These are phyloP conservation scores for Trematosphaeria pertusa DNA, from an alignment of 2,329 filamentous ascomycete genomes.

Conservation along the genomic window DNA sequence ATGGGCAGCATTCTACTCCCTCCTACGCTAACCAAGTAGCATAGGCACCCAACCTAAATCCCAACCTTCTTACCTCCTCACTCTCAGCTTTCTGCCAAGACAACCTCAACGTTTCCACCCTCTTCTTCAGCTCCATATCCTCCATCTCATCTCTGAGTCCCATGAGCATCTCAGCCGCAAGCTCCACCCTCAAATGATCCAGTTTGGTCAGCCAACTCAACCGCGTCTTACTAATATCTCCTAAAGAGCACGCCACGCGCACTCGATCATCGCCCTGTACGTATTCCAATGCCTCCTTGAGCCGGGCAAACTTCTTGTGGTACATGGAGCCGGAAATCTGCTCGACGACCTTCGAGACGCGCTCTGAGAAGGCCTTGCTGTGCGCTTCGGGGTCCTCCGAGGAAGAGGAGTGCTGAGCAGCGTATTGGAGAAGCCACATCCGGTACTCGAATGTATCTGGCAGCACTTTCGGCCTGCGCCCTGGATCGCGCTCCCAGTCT, in stretches of 20 bases:
- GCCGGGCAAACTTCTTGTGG: slow-evolving; percentile 18
- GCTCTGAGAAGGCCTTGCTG: slow-evolving; percentile 25
- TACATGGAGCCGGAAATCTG: slow-evolving; percentile 23
- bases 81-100: slow-evolving; percentile 29
- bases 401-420: slow-evolving; percentile 5
- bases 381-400: slow-evolving; percentile 9
- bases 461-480: slow-evolving; percentile 24
- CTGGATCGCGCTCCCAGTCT: slow-evolving; percentile 29
- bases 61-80: slow-evolving; percentile 34
- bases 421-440: slow-evolving; percentile 36
- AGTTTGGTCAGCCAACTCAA: slow-evolving; percentile 29
- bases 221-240: slow-evolving; percentile 28
- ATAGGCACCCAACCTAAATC: slow-evolving; percentile 2
- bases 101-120: slow-evolving; percentile 16
- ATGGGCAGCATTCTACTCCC: too few species aligned
- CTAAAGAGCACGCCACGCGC: slow-evolving; percentile 24
- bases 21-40: too few species aligned
- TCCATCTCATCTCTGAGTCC: neutral
- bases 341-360: slow-evolving; percentile 21
- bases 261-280: slow-evolving; percentile 15
- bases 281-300: slow-evolving; percentile 14
- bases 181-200: slow-evolving; percentile 32
- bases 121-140: slow-evolving; percentile 8
- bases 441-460: slow-evolving; percentile 32
- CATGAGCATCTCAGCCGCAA: slow-evolving; percentile 27